These are phyloP conservation scores for Stagonosporopsis chrysanthemi DNA, from an alignment of 2,329 filamentous ascomycete species.

Conservation along the genomic window DNA sequence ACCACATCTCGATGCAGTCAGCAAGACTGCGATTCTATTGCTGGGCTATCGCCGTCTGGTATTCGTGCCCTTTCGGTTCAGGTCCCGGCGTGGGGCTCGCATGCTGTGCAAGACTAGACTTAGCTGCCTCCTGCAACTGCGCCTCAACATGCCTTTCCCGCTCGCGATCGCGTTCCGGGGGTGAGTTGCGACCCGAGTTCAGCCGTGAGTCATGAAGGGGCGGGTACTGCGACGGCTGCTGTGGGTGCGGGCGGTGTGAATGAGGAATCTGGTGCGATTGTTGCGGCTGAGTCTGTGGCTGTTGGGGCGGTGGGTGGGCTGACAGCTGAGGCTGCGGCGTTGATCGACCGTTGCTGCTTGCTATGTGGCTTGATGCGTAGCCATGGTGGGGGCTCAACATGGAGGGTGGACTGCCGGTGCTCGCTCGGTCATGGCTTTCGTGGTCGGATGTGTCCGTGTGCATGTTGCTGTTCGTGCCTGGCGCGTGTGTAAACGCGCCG, in stretches of 20 bases:
- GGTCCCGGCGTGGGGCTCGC: slow-evolving; percentile 1
- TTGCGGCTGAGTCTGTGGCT: slow-evolving; percentile 4
- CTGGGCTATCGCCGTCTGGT: slow-evolving; percentile 18
- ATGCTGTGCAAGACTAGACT: slow-evolving; percentile 43
- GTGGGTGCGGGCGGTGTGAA: slow-evolving; percentile 11
- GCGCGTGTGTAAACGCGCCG: slow-evolving; percentile 34
- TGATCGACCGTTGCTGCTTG: slow-evolving; percentile 28
- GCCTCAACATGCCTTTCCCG: slow-evolving; percentile 34
- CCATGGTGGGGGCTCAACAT: slow-evolving; percentile 37
- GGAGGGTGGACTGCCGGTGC: slow-evolving; percentile 39
- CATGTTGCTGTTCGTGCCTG: slow-evolving; percentile 34
- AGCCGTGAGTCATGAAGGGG: slow-evolving; percentile 27
- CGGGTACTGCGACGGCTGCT: slow-evolving; percentile 11
- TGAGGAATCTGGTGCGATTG: slow-evolving; percentile 9
- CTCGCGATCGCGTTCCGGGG: slow-evolving; percentile 34
- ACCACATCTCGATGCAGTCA: too few relatives aligned
- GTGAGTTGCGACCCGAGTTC: slow-evolving; percentile 29
- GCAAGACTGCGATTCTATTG: slow-evolving; percentile 2
- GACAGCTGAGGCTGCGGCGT: slow-evolving; percentile 28
- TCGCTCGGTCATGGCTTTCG: slow-evolving; percentile 38
- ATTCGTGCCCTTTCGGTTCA: slow-evolving; percentile 9
- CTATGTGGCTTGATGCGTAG: slow-evolving; percentile 29
- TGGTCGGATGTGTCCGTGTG: slow-evolving; percentile 45
- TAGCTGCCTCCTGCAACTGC: slow-evolving; percentile 46
- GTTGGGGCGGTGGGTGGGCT: slow-evolving; percentile 1